Percentiles rank a stretch among this genome's conserved stretches.
phyloP scores from a whole-genome alignment of 768 basidiomycete genomes.

The Brasilioporus rufonigricans region DNA sequence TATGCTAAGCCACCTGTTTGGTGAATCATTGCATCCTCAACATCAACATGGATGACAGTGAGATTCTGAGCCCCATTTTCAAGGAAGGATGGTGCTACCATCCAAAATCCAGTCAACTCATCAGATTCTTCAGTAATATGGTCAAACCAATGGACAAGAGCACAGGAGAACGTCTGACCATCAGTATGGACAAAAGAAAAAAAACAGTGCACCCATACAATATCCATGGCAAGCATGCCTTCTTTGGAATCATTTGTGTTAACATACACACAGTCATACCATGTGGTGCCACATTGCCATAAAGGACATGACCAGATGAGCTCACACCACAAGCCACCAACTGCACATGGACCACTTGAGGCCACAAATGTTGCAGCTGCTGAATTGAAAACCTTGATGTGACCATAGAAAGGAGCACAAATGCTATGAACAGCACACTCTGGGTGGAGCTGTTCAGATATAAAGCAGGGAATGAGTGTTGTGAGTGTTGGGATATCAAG shows the following conservation, averaged over 20 bases:
- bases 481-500: neutral
- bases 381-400: neutral
- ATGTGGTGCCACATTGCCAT: neutral
- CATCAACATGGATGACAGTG: neutral
- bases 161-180: neutral
- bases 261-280: neutral
- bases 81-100: neutral
- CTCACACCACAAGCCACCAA: neutral
- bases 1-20: too few species aligned
- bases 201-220: neutral
- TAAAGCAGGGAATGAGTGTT: neutral
- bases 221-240: neutral
- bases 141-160: neutral
- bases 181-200: neutral
- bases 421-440: neutral
- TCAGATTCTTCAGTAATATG: neutral
- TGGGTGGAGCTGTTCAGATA: neutral
- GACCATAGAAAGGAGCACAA: neutral
- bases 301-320: neutral
- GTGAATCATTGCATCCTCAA: too few species aligned
- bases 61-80: neutral
- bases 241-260: neutral
- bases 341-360: neutral
- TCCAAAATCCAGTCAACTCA: neutral
- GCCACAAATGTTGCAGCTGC: neutral